phyloP scores from a whole-genome alignment of 169 alveolate species.

The Amoebophrya sp. region DNA sequence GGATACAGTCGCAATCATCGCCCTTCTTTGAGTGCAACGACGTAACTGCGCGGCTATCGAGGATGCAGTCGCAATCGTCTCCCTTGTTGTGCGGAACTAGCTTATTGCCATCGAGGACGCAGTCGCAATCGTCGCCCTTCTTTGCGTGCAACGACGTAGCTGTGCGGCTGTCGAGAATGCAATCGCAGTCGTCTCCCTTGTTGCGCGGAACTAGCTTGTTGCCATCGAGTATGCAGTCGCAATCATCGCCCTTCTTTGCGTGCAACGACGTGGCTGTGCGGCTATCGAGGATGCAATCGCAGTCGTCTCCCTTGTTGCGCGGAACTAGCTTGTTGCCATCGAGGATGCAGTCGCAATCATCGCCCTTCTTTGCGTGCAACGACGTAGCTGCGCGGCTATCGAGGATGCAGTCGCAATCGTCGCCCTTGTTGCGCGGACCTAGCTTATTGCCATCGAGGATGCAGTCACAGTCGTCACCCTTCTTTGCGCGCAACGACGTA shows the following conservation, averaged over 20 bases:
- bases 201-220: background rate
- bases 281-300: background rate
- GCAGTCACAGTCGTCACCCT: constrained; percentile 1
- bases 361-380: background rate
- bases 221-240: background rate
- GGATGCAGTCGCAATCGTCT: constrained; percentile 18
- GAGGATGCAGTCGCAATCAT: constrained; percentile 3
- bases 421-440: background rate
- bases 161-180: background rate
- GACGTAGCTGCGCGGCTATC: background rate
- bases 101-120: background rate
- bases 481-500: background rate
- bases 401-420: constrained; percentile 5
- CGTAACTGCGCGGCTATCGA: background rate
- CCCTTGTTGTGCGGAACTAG: background rate
- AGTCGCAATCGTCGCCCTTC: background rate
- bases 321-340: background rate
- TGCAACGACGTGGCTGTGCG: background rate
- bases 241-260: background rate
- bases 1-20: background rate
- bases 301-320: background rate
- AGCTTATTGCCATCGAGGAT: background rate
- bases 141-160: background rate
- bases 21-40: background rate
- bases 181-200: background rate